Base-by-base conservation (phyloP, 1,284 basidiomycete genomes). In the Cerrena zonata region DNA sequence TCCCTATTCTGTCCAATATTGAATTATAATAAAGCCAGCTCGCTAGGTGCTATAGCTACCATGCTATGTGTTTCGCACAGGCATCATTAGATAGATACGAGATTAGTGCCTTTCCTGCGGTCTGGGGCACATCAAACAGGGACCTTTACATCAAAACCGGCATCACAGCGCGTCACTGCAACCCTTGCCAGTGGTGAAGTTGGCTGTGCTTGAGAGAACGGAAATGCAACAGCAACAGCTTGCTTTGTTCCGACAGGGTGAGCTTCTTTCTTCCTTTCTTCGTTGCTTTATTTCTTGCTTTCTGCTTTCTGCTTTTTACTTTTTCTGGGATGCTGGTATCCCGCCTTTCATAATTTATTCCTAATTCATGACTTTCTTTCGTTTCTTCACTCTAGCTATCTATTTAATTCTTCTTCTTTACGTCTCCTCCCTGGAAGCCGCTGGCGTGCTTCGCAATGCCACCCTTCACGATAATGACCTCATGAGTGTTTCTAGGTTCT, bases 301-400 rank as follows among this genome's bases (percentile, higher is more conserved):
- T 54, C 47, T 26, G 13, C 44, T 49, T 46, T 47, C 39, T 27
- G 37, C 49, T 55, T 49, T 53, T 47, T 22, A 24, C 48, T 38
- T 39, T 46, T 10, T 43, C 25, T 55, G 58, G 56, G 55, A 62
- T 64, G 62, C 62, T 64, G 62, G 57, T 59, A 59, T 59, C 53
- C 48, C 51, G 25, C 27, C 18, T 5, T 11, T 13, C 5, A 22
- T 22, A 22, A 42, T 3, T 23, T 22, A 42, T 42, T 22, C n/a
- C 41, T 42, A 42, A 42, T 42, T 42, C 41, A 42, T 42, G 41
- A 53, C 50, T 36, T 45, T 48, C 12, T 47, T 30, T 37, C 56
- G 41, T 45, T 51, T 47, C 44, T 56, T 30, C 34, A 45, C 2
- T 30, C 37, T 26, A 19, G 51, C 45, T 41, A 40, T 27, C 5